Evolutionary conservation across 371 early-diverging fungal genomes (phyloP).

Genomic region (Mucor plumbeus): DNA sequence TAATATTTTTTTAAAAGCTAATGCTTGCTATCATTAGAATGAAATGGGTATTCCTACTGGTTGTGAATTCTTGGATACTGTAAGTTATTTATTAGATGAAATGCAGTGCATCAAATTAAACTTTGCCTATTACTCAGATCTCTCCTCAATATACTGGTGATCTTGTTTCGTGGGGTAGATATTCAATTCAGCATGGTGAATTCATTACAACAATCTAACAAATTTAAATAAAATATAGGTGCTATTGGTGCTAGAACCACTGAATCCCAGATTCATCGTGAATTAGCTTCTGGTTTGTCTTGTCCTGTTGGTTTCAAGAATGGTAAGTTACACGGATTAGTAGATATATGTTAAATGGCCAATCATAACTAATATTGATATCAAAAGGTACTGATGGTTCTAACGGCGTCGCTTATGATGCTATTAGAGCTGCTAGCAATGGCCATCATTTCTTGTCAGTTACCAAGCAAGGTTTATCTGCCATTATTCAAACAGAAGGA

Average conservation of each 20-base stretch:
- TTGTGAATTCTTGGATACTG: slow-evolving; percentile 79
- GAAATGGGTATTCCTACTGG: slow-evolving; percentile 88
- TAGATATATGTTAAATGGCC: neutral
- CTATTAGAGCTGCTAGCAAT: slow-evolving; percentile 84
- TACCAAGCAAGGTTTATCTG: slow-evolving; percentile 92
- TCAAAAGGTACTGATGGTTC: slow-evolving; percentile 78
- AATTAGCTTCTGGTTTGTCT: slow-evolving; percentile 90
- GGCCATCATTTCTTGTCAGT: slow-evolving; percentile 95
- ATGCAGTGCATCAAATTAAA: neutral
- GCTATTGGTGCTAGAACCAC: slow-evolving; percentile 95
- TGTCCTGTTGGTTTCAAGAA: slow-evolving; percentile 96
- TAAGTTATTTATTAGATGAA: slow-evolving; percentile 16
- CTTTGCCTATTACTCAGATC: slow-evolving; percentile 32
- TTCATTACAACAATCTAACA: neutral
- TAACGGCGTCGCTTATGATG: slow-evolving; percentile 87
- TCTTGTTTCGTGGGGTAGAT: slow-evolving; percentile 77
- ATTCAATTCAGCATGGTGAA: neutral
- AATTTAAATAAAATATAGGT: slow-evolving; percentile 32
- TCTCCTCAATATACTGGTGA: slow-evolving; percentile 87
- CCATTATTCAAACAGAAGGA: slow-evolving; percentile 88
- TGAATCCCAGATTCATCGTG: slow-evolving; percentile 90
- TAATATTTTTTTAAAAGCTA: too few species aligned
- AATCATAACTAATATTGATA: neutral
- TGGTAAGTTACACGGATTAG: slow-evolving; percentile 40
- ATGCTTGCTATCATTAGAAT: slow-evolving; percentile 40